A percentile compares a stretch with the other conserved stretches of the same genome.
Evolutionary conservation across 2,329 filamentous ascomycete genomes (phyloP).

Genomic region (Colletotrichum nymphaeae): DNA sequence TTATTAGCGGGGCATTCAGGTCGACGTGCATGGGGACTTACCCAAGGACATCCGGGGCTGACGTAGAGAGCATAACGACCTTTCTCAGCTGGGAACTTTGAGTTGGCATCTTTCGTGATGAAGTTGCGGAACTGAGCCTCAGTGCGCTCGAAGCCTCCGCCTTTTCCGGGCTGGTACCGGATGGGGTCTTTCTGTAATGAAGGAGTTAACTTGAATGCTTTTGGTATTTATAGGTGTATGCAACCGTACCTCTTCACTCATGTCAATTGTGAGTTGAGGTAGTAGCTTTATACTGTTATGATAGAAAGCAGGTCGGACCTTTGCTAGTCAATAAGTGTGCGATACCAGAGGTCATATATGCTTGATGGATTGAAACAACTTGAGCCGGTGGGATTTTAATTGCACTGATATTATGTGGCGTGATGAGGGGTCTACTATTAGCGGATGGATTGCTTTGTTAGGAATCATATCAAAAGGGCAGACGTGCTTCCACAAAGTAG

Average conservation of each 20-base stretch:
- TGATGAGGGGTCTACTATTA: background rate
- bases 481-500: background rate
- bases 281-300: too few species aligned
- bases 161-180: constrained; percentile 40
- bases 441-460: background rate
- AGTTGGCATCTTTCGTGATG: constrained; percentile 61
- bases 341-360: background rate
- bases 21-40: constrained; percentile 40
- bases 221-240: too few species aligned
- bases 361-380: background rate
- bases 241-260: constrained; percentile 14
- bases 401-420: background rate
- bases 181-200: constrained; percentile 15
- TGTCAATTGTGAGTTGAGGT: background rate
- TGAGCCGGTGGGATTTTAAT: background rate
- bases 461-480: background rate
- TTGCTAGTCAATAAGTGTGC: background rate
- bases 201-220: background rate
- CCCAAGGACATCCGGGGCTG: constrained; percentile 73
- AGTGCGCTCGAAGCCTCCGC: constrained; percentile 65
- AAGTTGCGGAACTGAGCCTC: constrained; percentile 65
- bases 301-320: background rate
- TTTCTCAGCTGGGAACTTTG: constrained; percentile 68
- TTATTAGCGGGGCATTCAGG: too few species aligned
- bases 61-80: constrained; percentile 72